Percentiles rank a stretch among this genome's conserved stretches.
Conservation (phyloP, 495 filamentous ascomycete genomes). For the Lentithecium fluviatile region DNA sequence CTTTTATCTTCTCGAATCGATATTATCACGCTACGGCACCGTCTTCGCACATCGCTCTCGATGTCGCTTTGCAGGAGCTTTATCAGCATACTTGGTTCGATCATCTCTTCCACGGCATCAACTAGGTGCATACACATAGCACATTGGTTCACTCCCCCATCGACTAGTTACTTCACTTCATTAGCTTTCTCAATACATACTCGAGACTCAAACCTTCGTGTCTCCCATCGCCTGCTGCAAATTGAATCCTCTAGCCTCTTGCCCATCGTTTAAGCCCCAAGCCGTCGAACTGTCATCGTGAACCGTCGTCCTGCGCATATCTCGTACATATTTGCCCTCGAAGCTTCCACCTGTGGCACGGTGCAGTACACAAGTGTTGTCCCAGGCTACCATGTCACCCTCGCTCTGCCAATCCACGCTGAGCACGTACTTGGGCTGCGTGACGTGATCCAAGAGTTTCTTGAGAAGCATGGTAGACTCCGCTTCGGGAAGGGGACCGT, state of each 20-base stretch:
- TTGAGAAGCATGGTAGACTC: conserved; percentile 46
- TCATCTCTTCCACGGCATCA: too few relatives aligned
- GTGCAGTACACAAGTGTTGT: conserved; percentile 59
- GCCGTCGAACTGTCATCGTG: conserved; percentile 30
- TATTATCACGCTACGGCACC: too few relatives aligned
- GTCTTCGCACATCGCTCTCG: too few relatives aligned
- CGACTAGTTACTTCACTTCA: too few relatives aligned
- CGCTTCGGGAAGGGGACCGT: conserved; percentile 32
- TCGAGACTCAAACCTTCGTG: background rate
- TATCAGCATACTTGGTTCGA: too few relatives aligned
- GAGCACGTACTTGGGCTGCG: conserved; percentile 51
- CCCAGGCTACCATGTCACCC: conserved; percentile 60
- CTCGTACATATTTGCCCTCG: conserved; percentile 51
- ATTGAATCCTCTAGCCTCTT: conserved; percentile 21
- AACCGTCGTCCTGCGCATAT: conserved; percentile 58
- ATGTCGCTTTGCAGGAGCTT: too few relatives aligned
- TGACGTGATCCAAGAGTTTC: conserved; percentile 49
- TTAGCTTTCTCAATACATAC: too few relatives aligned
- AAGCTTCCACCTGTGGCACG: conserved; percentile 52
- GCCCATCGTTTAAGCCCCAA: conserved; percentile 31
- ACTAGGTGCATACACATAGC: too few relatives aligned
- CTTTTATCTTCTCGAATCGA: too few relatives aligned
- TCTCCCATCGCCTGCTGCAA: conserved; percentile 8
- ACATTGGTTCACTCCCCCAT: too few relatives aligned
- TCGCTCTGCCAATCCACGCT: conserved; percentile 50